Conservation (phyloP, 2,329 filamentous ascomycete genomes). For the Microdochium trichocladiopsis region DNA sequence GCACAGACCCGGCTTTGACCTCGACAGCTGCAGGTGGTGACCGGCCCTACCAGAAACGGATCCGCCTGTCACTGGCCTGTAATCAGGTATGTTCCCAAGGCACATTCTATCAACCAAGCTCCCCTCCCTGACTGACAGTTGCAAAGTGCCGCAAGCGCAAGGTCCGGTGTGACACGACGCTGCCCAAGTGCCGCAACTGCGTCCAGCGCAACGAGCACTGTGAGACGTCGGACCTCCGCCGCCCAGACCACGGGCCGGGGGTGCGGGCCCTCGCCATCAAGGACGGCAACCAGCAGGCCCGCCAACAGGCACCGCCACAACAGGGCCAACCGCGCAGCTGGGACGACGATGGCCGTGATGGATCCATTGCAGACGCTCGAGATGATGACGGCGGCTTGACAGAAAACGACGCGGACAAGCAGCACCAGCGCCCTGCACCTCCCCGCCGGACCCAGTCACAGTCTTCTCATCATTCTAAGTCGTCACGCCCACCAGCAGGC, state of each 20-base stretch:
- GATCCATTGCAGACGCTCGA: too few species aligned
- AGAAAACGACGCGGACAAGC: too few species aligned
- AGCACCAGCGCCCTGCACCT: background rate
- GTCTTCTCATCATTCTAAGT: background rate
- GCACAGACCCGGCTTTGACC: too few species aligned
- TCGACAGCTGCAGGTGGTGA: background rate
- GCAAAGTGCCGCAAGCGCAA: conserved; percentile 21
- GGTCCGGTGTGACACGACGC: conserved; percentile 19
- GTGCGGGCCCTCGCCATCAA: conserved; percentile 11
- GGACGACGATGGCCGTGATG: too few species aligned
- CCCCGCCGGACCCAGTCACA: background rate
- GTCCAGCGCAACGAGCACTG: conserved; percentile 12
- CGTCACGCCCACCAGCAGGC: background rate
- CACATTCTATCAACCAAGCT: too few species aligned
- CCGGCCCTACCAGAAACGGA: background rate
- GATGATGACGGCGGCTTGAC: too few species aligned
- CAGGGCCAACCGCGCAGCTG: too few species aligned
- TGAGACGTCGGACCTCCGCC: conserved; percentile 16
- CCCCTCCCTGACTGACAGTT: too few species aligned
- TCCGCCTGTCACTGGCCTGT: background rate
- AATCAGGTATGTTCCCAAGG: too few species aligned
- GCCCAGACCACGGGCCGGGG: conserved; percentile 8
- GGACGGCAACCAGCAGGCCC: conserved; percentile 2
- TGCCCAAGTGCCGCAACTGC: conserved; percentile 19
- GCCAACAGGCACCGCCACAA: background rate